Evolutionary conservation across 1,284 basidiomycete genomes (phyloP).

Genomic region (Pterulicium gracile): DNA sequence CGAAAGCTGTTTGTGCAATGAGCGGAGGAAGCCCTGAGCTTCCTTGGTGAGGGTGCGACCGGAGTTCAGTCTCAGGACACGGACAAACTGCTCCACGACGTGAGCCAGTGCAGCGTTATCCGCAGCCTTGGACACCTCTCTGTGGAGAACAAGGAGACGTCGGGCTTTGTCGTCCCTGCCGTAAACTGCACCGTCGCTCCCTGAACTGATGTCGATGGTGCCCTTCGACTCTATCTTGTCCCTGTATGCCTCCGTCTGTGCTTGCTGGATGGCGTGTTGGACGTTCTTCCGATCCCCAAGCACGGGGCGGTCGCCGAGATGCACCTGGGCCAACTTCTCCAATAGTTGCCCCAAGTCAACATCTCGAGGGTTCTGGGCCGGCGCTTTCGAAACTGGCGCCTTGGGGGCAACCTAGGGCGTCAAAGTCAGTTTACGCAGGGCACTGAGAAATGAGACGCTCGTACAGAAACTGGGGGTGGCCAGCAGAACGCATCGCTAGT

Average conservation of each 20-base stretch:
- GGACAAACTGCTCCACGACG: slow-evolving; percentile 45
- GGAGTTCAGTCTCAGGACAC: slow-evolving; percentile 47
- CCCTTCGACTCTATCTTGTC: slow-evolving; percentile 15
- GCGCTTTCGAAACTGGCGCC: slow-evolving; percentile 11
- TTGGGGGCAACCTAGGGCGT: slow-evolving; percentile 3
- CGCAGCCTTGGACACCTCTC: slow-evolving; percentile 29
- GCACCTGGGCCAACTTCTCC: slow-evolving; percentile 43
- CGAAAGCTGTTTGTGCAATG: slow-evolving; percentile 53
- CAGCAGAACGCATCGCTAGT: slow-evolving; percentile 54
- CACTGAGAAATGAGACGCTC: slow-evolving; percentile 16
- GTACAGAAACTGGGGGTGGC: slow-evolving; percentile 47
- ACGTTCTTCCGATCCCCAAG: slow-evolving; percentile 40
- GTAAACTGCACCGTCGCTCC: slow-evolving; percentile 19
- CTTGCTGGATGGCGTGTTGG: slow-evolving; percentile 23
- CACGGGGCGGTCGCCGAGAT: slow-evolving; percentile 36
- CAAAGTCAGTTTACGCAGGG: slow-evolving; percentile 7
- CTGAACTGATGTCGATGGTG: slow-evolving; percentile 9
- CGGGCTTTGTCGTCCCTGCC: slow-evolving; percentile 38
- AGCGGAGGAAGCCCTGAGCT: slow-evolving; percentile 56
- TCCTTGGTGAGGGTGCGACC: slow-evolving; percentile 61
- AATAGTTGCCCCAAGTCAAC: slow-evolving; percentile 45
- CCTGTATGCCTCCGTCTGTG: slow-evolving; percentile 22
- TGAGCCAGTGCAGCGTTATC: slow-evolving; percentile 43
- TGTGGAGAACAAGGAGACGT: slow-evolving; percentile 36
- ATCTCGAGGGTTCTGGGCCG: slow-evolving; percentile 13